Evolutionary conservation across 2,329 filamentous ascomycete species (phyloP), one percentile per base, ranked within the genome.

Genomic region (Diaporthe aspalathi): DNA sequence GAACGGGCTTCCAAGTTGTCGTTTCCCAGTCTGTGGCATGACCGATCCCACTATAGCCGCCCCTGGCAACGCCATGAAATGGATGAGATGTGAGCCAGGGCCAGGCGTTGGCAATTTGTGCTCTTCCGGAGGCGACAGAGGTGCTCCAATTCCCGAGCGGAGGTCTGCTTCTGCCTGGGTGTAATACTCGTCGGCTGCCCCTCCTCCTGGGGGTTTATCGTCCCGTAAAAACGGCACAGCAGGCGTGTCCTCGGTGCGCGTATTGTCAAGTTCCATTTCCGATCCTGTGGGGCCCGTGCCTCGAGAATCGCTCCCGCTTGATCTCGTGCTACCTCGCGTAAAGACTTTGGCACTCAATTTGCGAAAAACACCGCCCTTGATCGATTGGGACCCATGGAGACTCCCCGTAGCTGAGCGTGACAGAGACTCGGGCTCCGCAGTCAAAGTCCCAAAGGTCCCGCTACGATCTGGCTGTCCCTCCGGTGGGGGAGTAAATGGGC

Each of bases 181-280:
- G 70, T 78, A 78, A 70, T 78, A 78, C 29, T 76, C 75, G 17
- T 75, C 77, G 14, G 77, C 74, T 5, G 73, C 73, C 24, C 77
- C 77, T 12, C 75, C 74, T 57, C 45, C 68, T n/a, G 71, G 69
- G 11, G 69, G 72, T 20, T 74, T 67, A 40, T 77, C 70, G 27
- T 76, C 67, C 17, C 69, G 62, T 24, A 74, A 67, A 38, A 71
- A 72, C 32, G 74, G 76, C 11, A 70, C 68, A 50, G 72, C 62
- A 49, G 35, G 53, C 43, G 66, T 57, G 52, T 47, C 52, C n/a
- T 71, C 71, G 45, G 17, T 60, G 45, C n/a, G 73, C 50, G 49
- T 72, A 72, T 72, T 70, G 35, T 73, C 70, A 9, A 68, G 12
- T 6, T 74, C 72, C 50, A 72, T 66, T 5, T 69, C 49, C n/a